Conservation (phyloP, 1,284 basidiomycete genomes). For the Rhodotorula sp. region DNA sequence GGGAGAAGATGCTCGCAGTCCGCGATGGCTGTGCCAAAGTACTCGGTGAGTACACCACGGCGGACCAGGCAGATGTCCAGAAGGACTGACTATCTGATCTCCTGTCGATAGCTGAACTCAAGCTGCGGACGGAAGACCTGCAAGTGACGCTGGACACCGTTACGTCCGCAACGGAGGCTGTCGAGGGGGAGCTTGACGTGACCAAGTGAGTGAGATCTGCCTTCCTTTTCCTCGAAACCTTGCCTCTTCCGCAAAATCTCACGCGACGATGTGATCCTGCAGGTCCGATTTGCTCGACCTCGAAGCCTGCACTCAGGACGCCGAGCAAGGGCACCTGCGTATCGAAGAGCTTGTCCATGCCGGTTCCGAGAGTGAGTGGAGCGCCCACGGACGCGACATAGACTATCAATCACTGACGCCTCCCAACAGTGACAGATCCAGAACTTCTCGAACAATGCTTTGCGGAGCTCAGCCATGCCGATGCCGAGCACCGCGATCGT, state of each 20-base stretch:
- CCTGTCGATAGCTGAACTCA: slow-evolving; percentile 24
- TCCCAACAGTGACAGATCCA: slow-evolving; percentile 27
- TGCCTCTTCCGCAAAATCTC: background rate
- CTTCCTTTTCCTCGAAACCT: background rate
- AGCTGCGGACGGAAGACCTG: slow-evolving; percentile 15
- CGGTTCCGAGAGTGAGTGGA: slow-evolving; percentile 22
- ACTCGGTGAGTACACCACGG: slow-evolving; percentile 18
- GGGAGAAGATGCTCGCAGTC: slow-evolving; percentile 44
- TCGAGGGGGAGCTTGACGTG: slow-evolving; percentile 36
- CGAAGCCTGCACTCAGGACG: slow-evolving; percentile 42
- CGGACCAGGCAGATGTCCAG: no score
- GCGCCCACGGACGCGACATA: background rate
- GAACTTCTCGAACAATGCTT: slow-evolving; percentile 29
- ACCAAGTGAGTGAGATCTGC: slow-evolving; percentile 24
- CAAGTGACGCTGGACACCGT: slow-evolving; percentile 34
- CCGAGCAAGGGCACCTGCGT: slow-evolving; percentile 33
- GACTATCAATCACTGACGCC: no score
- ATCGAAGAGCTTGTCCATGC: slow-evolving; percentile 38
- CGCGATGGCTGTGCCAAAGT: slow-evolving; percentile 41
- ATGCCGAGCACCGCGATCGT: slow-evolving; percentile 39
- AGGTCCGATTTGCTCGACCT: slow-evolving; percentile 41
- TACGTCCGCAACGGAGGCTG: slow-evolving; percentile 23
- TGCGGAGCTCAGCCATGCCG: slow-evolving; percentile 35
- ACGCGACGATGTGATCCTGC: background rate
- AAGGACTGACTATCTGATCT: no score